These are phyloP conservation scores for Mortierella claussenii DNA, from an alignment of 192 early-diverging fungal genomes.

Conservation along the genomic window DNA sequence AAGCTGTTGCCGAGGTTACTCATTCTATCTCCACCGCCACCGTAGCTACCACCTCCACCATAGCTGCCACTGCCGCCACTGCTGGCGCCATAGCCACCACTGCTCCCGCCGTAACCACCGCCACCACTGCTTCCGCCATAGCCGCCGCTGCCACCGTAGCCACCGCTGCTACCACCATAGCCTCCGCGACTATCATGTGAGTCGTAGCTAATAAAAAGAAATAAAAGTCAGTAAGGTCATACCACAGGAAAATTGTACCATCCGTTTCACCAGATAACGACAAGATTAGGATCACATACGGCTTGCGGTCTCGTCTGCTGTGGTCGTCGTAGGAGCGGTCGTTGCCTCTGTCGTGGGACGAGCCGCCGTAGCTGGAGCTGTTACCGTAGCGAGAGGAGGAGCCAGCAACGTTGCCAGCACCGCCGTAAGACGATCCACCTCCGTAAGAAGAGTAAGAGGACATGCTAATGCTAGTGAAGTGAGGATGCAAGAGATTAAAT, in stretches of 20 bases:
- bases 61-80: conserved; percentile 16
- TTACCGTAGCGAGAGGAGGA: conserved; percentile 25
- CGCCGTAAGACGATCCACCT: conserved; percentile 29
- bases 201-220: conserved; percentile 36
- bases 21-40: conserved; percentile 61
- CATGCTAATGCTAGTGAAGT: conserved; percentile 2
- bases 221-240: not conserved
- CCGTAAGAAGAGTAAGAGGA: conserved; percentile 44
- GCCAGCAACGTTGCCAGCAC: conserved; percentile 16
- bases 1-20: conserved; percentile 68
- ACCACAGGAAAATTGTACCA: not conserved
- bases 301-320: conserved; percentile 73
- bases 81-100: conserved; percentile 44
- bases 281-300: conserved; percentile 44
- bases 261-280: not conserved
- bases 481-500: not conserved
- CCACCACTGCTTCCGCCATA: conserved; percentile 40
- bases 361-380: conserved; percentile 22
- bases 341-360: conserved; percentile 59
- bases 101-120: conserved; percentile 29
- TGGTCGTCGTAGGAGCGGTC: conserved; percentile 71
- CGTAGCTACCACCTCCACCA: conserved; percentile 55
- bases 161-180: conserved; percentile 62
- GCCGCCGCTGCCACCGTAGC: conserved; percentile 54
- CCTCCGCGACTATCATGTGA: conserved; percentile 62